Conservation (phyloP, 495 filamentous ascomycete genomes). For the Astrocystis sublimbata region DNA sequence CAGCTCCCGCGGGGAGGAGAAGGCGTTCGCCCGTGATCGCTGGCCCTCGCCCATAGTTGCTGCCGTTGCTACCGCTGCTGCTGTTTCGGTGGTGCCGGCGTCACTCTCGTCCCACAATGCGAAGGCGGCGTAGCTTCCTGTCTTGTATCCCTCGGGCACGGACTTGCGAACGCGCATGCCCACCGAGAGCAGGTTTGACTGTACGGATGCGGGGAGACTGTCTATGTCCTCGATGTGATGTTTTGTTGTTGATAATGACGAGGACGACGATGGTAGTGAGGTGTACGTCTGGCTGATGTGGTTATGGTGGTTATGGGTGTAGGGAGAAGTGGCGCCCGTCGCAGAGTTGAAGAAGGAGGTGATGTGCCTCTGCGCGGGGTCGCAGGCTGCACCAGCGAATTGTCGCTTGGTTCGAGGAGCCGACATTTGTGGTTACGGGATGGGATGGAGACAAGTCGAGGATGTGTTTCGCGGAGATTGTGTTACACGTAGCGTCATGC, state of each 20-base stretch:
- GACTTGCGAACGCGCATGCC: conserved; percentile 93
- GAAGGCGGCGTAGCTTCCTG: conserved; percentile 53
- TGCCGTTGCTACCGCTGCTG: no score
- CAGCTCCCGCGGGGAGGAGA: conserved; percentile 53
- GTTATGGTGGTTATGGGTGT: no score
- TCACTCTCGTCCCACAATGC: conserved; percentile 43
- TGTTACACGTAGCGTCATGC: no score
- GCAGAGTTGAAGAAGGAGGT: conserved; percentile 47
- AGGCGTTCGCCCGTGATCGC: conserved; percentile 33
- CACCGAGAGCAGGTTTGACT: conserved; percentile 78
- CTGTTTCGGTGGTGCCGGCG: conserved; percentile 4
- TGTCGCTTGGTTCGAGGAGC: conserved; percentile 49
- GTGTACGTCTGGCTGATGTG: conserved; percentile 28
- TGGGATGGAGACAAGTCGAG: background rate
- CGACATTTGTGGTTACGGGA: conserved; percentile 43
- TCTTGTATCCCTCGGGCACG: conserved; percentile 90
- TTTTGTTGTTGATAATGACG: conserved; percentile 29
- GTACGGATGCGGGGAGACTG: conserved; percentile 60
- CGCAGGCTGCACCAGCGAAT: conserved; percentile 52
- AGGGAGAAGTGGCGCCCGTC: conserved; percentile 11
- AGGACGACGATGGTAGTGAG: no score
- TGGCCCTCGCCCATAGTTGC: conserved; percentile 20
- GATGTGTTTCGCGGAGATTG: conserved; percentile 21
- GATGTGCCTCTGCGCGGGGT: conserved; percentile 51
- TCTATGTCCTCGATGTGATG: background rate